A percentile compares a stretch with the other conserved stretches of the same genome.
Evolutionary conservation across 129 eudicot genomes (phyloP).

Genomic region (Saussurea involucrata): DNA sequence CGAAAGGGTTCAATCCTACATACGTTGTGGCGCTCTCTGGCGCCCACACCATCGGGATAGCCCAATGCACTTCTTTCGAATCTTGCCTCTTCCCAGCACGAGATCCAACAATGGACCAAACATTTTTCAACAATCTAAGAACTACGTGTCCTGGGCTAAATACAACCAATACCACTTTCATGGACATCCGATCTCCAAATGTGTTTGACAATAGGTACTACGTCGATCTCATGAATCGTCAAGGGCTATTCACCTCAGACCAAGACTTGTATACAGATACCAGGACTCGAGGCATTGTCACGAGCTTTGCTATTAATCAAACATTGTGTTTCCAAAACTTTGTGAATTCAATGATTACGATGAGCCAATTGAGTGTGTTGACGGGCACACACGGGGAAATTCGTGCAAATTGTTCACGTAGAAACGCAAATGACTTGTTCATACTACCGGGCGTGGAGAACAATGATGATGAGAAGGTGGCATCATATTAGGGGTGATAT

Average conservation of each 20-base stretch:
- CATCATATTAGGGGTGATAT: conserved; percentile 7
- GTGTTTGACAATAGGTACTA: conserved; percentile 65
- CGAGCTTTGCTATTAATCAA: conserved; percentile 46
- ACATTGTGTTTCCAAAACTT: conserved; percentile 49
- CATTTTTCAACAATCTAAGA: conserved; percentile 40
- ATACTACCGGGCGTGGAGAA: conserved; percentile 5
- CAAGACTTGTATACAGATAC: conserved; percentile 55
- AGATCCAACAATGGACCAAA: conserved; percentile 53
- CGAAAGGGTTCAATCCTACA: conserved; percentile 42
- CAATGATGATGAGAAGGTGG: conserved; percentile 2
- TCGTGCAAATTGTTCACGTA: conserved; percentile 49
- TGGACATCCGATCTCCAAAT: conserved; percentile 59
- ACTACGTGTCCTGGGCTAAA: conserved; percentile 31
- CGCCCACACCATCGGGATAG: conserved; percentile 61
- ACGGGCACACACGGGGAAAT: conserved; percentile 60
- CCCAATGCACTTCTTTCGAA: conserved; percentile 55
- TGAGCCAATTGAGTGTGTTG: conserved; percentile 60
- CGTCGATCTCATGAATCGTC: conserved; percentile 56
- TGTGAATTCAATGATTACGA: conserved; percentile 55
- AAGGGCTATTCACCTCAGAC: conserved; percentile 67
- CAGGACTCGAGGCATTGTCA: conserved; percentile 45
- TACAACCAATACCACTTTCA: conserved; percentile 36
- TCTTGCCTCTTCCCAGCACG: conserved; percentile 46
- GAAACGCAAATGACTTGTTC: conserved; percentile 27
- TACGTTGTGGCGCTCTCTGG: conserved; percentile 71